A percentile compares a stretch with the other conserved stretches of the same genome.
These are phyloP conservation scores for Epichloe bromicola DNA, from an alignment of 2,329 filamentous ascomycete species.

Conservation along the genomic window DNA sequence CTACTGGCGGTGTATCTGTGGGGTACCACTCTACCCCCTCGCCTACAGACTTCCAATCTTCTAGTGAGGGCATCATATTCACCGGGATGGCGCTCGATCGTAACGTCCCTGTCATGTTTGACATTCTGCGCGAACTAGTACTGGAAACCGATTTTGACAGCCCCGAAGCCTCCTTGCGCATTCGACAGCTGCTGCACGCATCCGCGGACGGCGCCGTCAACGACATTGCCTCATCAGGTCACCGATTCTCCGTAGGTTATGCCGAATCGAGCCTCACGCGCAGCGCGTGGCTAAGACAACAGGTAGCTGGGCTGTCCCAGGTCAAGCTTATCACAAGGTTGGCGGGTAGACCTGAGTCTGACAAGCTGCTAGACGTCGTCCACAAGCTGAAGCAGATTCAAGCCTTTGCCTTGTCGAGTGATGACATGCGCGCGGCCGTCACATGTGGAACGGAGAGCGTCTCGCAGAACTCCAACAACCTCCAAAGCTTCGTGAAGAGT, in stretches of 20 bases:
- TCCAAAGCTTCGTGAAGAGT: constrained; percentile 55
- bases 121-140: constrained; percentile 67
- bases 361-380: constrained; percentile 63
- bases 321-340: constrained; percentile 72
- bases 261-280: constrained; percentile 69
- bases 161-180: constrained; percentile 65
- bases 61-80: constrained; percentile 71
- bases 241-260: constrained; percentile 72
- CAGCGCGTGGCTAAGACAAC: constrained; percentile 61
- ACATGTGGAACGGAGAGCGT: constrained; percentile 73
- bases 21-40: constrained; percentile 74
- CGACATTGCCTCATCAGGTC: constrained; percentile 79
- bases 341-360: constrained; percentile 55
- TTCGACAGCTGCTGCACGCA: constrained; percentile 75
- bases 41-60: constrained; percentile 55
- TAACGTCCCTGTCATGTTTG: constrained; percentile 84
- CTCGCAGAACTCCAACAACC: constrained; percentile 52
- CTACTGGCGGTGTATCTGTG: constrained; percentile 81
- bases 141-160: constrained; percentile 84
- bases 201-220: constrained; percentile 85
- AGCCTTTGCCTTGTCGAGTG: constrained; percentile 56
- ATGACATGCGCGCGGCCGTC: constrained; percentile 62
- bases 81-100: constrained; percentile 79
- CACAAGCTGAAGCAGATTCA: constrained; percentile 78
- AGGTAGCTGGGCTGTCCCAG: constrained; percentile 82